Percentiles rank a stretch among this genome's conserved stretches.
phyloP scores from a whole-genome alignment of 257 asterid species.

The Nicotiana sylvestris region DNA sequence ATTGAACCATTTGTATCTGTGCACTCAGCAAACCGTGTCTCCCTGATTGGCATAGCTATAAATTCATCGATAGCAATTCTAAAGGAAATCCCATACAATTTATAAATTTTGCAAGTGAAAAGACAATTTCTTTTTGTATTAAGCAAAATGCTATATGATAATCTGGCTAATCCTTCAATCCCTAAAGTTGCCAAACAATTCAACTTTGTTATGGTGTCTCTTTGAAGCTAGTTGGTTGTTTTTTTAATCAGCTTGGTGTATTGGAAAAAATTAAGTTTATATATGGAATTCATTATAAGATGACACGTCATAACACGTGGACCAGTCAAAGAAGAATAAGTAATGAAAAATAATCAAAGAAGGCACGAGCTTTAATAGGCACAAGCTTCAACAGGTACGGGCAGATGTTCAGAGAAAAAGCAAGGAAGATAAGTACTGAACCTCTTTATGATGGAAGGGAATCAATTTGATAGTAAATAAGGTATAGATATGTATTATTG shows the following conservation, averaged over 20 bases:
- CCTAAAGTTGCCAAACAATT: neutral
- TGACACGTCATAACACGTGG: no score
- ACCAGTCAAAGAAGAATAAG: no score
- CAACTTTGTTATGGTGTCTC: neutral
- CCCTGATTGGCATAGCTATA: neutral
- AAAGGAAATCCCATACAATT: neutral
- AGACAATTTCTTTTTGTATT: neutral
- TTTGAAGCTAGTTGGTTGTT: neutral
- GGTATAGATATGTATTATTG: no score
- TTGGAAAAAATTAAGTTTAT: no score
- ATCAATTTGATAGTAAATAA: no score
- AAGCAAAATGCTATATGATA: neutral
- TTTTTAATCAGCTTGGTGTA: neutral
- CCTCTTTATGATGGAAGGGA: no score
- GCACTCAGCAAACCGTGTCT: neutral
- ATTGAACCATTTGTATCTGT: neutral
- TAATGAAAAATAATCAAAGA: no score
- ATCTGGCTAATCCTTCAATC: neutral
- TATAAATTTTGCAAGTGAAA: neutral
- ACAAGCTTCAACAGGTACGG: no score
- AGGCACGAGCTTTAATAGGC: no score
- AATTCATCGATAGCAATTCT: neutral
- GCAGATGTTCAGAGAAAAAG: no score
- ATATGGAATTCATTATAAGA: no score
- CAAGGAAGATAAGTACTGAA: no score